These are phyloP conservation scores for Mycena floridula DNA, from an alignment of 768 basidiomycete species.

Conservation along the genomic window DNA sequence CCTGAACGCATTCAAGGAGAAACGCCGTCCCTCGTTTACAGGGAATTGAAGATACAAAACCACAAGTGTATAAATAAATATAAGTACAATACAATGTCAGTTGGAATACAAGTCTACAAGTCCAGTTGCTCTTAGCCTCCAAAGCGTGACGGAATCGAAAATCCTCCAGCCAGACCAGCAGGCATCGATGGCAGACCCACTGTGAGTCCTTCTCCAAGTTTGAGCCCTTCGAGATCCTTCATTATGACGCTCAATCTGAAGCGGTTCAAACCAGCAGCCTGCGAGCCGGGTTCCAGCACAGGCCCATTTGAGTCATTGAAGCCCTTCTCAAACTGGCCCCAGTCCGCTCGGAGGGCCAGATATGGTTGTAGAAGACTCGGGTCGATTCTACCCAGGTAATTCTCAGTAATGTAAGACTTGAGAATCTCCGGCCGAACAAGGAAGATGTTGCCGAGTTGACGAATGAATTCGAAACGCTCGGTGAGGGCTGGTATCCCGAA, in stretches of 20 bases:
- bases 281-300: constrained; percentile 31
- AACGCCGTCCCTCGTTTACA: constrained; percentile 70
- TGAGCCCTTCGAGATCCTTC: constrained; percentile 76
- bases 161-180: constrained; percentile 44
- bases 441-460: constrained; percentile 95
- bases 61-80: not conserved
- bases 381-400: constrained; percentile 90
- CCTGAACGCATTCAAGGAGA: constrained; percentile 80
- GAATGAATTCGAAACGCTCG: constrained; percentile 97
- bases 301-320: constrained; percentile 59
- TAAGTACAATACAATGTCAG: not conserved
- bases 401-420: constrained; percentile 92
- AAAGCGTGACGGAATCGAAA: constrained; percentile 42
- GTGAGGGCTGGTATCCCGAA: constrained; percentile 80
- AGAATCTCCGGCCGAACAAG: constrained; percentile 94
- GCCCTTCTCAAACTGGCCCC: constrained; percentile 77
- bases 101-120: not conserved
- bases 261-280: constrained; percentile 47
- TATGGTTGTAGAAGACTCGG: constrained; percentile 83
- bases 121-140: constrained; percentile 16
- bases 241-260: constrained; percentile 81
- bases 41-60: constrained; percentile 66
- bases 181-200: constrained; percentile 59
- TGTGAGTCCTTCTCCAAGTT: constrained; percentile 50
- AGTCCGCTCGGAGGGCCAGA: constrained; percentile 85